These are phyloP conservation scores for Lentinus tigrinus DNA, from an alignment of 768 basidiomycete species.

Conservation along the genomic window DNA sequence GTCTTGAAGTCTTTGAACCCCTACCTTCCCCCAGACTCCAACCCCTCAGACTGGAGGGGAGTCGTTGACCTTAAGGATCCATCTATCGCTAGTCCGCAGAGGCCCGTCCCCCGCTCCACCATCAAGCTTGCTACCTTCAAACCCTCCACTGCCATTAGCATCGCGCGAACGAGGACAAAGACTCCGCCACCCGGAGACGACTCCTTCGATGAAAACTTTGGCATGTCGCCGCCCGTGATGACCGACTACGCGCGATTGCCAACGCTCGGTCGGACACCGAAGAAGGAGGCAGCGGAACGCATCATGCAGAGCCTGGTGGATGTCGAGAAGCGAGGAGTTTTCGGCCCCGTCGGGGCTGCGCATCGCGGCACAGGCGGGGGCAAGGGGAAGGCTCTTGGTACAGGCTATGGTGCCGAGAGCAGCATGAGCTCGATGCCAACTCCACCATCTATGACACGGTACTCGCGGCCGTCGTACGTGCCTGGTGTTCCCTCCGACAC, in stretches of 20 bases:
- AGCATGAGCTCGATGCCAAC: conserved; percentile 69
- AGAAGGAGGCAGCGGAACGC: conserved; percentile 66
- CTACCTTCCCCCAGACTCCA: conserved; percentile 52
- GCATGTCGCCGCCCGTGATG: conserved; percentile 55
- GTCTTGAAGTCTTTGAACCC: conserved; percentile 55
- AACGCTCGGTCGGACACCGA: conserved; percentile 61
- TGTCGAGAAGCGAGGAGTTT: conserved; percentile 19
- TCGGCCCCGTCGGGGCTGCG: conserved; percentile 1
- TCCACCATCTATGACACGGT: conserved; percentile 71
- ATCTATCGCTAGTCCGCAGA: conserved; percentile 46
- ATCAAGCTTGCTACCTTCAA: conserved; percentile 9
- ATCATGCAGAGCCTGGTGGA: conserved; percentile 63
- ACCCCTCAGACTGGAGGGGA: conserved; percentile 65
- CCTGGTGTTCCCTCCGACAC: conserved; percentile 22
- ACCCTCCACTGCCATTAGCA: conserved; percentile 1
- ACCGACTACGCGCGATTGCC: conserved; percentile 48
- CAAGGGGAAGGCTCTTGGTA: neutral
- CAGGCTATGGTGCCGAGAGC: conserved; percentile 39
- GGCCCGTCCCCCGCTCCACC: conserved; percentile 20
- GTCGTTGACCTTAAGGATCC: conserved; percentile 70
- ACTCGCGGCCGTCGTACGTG: conserved; percentile 43
- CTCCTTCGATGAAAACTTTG: conserved; percentile 38
- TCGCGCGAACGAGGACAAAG: conserved; percentile 12
- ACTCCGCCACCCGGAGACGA: conserved; percentile 30
- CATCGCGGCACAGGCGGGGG: conserved; percentile 1